Conservation (phyloP, 2,329 filamentous ascomycete species). For the Apiospora rasikravindrae region DNA sequence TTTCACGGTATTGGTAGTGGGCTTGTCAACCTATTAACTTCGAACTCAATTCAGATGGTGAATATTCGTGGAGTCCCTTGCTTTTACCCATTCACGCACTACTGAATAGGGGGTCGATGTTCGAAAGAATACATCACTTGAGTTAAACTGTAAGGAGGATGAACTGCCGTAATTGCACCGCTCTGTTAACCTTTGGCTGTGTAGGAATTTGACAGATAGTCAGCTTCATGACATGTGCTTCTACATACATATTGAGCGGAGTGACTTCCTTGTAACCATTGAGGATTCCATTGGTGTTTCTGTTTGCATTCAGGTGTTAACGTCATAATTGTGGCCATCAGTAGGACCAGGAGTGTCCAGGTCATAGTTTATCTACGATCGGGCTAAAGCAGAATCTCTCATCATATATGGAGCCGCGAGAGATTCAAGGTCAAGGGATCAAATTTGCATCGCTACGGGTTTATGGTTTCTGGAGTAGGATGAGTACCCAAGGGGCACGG, state of each 20-base stretch:
- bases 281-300: not conserved
- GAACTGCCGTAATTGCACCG: not conserved
- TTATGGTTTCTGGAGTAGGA: not conserved
- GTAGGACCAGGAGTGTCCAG: not conserved
- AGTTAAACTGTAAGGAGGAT: not conserved
- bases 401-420: not conserved
- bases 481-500: not conserved
- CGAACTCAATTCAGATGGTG: not conserved
- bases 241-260: not conserved
- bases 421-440: too few relatives aligned
- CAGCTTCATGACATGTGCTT: not conserved
- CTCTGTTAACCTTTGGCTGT: not conserved
- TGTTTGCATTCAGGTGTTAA: not conserved
- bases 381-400: not conserved
- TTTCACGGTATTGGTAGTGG: not conserved
- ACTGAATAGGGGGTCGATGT: not conserved
- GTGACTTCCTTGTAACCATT: not conserved
- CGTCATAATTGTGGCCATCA: not conserved
- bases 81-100: not conserved
- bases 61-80: not conserved
- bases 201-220: not conserved
- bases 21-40: not conserved
- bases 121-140: too few relatives aligned
- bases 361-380: not conserved
- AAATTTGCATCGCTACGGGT: not conserved